Percentiles rank a stretch among this genome's conserved stretches.
Conservation (phyloP, 2,329 filamentous ascomycete genomes). For the Microdochium trichocladiopsis region DNA sequence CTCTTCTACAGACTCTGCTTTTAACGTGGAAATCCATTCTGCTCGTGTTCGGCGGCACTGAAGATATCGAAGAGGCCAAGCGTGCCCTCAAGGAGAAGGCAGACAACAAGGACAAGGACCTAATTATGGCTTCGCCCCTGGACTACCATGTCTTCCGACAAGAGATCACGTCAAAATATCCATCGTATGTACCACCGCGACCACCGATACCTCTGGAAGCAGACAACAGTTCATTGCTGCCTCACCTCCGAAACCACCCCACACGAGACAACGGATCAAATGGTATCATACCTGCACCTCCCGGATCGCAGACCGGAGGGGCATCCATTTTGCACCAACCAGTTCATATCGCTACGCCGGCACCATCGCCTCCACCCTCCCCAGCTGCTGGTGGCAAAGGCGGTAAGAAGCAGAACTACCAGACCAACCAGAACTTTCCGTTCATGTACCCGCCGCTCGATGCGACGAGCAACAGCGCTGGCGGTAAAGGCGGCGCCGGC, state of each 20-base stretch:
- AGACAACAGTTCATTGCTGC: constrained; percentile 85
- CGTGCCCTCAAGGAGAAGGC: constrained; percentile 56
- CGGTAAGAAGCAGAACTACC: constrained; percentile 98
- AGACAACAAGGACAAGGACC: constrained; percentile 60
- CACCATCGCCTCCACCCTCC: constrained; percentile 89
- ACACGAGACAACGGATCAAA: constrained; percentile 52
- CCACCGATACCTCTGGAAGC: constrained; percentile 78
- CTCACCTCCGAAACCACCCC: constrained; percentile 71
- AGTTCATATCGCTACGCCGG: constrained; percentile 97
- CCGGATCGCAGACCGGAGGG: constrained; percentile 48
- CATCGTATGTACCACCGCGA: constrained; percentile 85
- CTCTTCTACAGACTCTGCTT: constrained; percentile 54
- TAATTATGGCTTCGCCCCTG: constrained; percentile 86
- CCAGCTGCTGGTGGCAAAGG: constrained; percentile 82
- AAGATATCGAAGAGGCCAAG: constrained; percentile 69
- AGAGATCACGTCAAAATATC: constrained; percentile 96
- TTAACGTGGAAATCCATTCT: constrained; percentile 90
- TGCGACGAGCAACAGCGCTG: constrained; percentile 78
- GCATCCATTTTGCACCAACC: constrained; percentile 89
- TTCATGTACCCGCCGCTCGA: constrained; percentile 96
- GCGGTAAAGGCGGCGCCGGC: constrained; percentile 79
- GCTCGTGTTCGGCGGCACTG: constrained; percentile 73
- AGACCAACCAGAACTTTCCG: constrained; percentile 97
- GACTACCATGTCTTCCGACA: constrained; percentile 96
- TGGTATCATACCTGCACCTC: constrained; percentile 52